Base-by-base conservation (phyloP, 1,284 basidiomycete species). In the Ceratobasidium sp. region DNA sequence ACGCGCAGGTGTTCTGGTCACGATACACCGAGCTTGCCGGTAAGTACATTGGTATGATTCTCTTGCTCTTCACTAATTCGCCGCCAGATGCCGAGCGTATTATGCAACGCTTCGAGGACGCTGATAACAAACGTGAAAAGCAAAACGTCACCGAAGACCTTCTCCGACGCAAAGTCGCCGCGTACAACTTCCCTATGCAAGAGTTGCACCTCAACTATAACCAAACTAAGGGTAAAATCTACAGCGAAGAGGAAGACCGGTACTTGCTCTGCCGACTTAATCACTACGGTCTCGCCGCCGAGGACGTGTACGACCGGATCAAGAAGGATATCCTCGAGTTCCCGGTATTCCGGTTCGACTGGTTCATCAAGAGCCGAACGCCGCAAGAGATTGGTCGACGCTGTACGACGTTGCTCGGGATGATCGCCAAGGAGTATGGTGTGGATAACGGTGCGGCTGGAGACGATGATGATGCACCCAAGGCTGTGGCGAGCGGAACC, bases 351-450 rank as follows among this genome's bases (percentile, higher is more conserved):
- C 87, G 96, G 69, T 98, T 99, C 81, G 96, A 99, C 83, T 99
- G 97, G 97, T 99, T 99, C 87, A 95, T 99, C 88, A 98, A 98
- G 87, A 95, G 93, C 79, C 87, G 98, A 69, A 96, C 94, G 31
- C 92, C 95, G 11, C 91, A 95, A 81, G 98, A 99, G 86, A 86
- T 99, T 78, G 91, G 93, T 80, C 87, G 97, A 80, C 86, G 98
- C 74, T 98, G 96, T 81, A 94, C 93, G 80, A 99, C 97, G 7
- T 83, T 99, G 51, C 82, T 99, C 51, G 88, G 92, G 17, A 93
- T 98, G 89, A 94, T 99, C 78, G 92, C 96, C 86, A 98, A 98
- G 87, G 96, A 97, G 83, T 90, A 90, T 0, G 91, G 93, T 81
- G 83, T 84, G 87, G 77, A 86, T n/a, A 74, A 67, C 28, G 78